Percentiles rank a stretch among this genome's conserved stretches.
These are phyloP conservation scores for Mycena rebaudengoi DNA, from an alignment of 768 basidiomycete species.

Conservation along the genomic window DNA sequence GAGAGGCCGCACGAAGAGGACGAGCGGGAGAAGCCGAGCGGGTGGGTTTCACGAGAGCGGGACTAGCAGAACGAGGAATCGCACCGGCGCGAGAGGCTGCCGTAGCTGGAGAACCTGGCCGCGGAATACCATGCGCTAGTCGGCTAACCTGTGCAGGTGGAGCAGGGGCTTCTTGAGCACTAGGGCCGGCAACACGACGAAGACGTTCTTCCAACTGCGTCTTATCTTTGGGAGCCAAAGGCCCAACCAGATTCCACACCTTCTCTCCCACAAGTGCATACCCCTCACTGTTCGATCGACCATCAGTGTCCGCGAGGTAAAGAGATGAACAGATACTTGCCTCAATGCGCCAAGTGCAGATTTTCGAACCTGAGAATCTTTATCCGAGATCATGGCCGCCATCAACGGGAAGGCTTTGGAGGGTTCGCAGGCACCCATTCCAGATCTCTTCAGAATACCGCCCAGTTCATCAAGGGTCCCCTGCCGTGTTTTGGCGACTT, in stretches of 20 bases:
- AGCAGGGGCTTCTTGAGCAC: conserved; percentile 51
- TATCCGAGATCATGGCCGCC: conserved; percentile 85
- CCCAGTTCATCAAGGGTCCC: conserved; percentile 86
- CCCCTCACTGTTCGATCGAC: conserved; percentile 65
- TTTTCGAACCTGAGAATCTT: conserved; percentile 88
- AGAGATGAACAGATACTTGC: conserved; percentile 50
- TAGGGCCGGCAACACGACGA: conserved; percentile 79
- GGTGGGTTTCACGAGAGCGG: conserved; percentile 37
- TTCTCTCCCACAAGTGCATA: conserved; percentile 87
- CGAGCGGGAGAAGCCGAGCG: conserved; percentile 54
- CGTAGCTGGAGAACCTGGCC: conserved; percentile 62
- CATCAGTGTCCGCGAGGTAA: conserved; percentile 13
- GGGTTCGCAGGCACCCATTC: conserved; percentile 84
- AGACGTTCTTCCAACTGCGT: conserved; percentile 92
- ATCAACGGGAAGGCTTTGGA: conserved; percentile 80
- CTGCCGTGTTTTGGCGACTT: conserved; percentile 91
- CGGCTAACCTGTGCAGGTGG: conserved; percentile 63
- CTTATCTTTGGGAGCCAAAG: conserved; percentile 85
- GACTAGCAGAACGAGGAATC: conserved; percentile 58
- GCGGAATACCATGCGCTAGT: conserved; percentile 52
- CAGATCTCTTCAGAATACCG: conserved; percentile 79
- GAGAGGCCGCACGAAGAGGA: no score
- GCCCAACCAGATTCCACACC: conserved; percentile 81
- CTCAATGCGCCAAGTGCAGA: conserved; percentile 85
- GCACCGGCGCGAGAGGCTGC: conserved; percentile 49